Base-by-base conservation (phyloP, 345 rosid genomes). In the Hevea brasiliensis region DNA sequence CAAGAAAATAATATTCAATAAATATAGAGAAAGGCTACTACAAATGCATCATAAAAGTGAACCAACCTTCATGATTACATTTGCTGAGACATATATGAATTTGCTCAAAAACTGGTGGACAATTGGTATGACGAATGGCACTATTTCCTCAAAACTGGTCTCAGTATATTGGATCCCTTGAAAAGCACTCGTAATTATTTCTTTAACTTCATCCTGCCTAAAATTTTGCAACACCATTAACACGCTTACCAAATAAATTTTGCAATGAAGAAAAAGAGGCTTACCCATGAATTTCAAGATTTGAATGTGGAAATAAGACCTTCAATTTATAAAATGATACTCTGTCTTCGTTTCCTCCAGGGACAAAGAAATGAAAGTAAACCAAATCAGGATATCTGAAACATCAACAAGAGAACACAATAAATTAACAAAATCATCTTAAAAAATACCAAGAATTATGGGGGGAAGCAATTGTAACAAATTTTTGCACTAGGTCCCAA, bases 251-350 rank as follows among this genome's bases (percentile, higher is more conserved):
- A 23, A 62, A 55, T 9, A 54, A 29, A 35, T n/a, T 23, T 1
- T 9, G 27, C 0, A 24, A 2, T 13, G 15, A 4, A 12, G 0
- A 8, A n/a, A 65, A 41, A 42, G 21, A 44, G 53, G 24, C 73
- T 74, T 72, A 82, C 88, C 84, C 78, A 29, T 71, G 78, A 76
- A 85, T 56, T 68, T 85, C 76, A 68, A 85, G 79, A 54, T 80
- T 82, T 67, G 86, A 71, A 71, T 80, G 67, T 54, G 86, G 86
- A 67, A 85, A 85, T 48, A 85, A 59, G 32, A 85, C 88, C 76
- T 85, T 82, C 82, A 85, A 65, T 80, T 78, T 82, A 66, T 65
- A 82, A 60, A 75, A 82, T 26, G 86, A 78, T 55, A 78, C 72
- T 61, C 56, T 80, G 73, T 85, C 83, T 74, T 78, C 74, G 2